Base-by-base conservation (phyloP, 1,284 basidiomycete species). In the Amanita bisporigera region DNA sequence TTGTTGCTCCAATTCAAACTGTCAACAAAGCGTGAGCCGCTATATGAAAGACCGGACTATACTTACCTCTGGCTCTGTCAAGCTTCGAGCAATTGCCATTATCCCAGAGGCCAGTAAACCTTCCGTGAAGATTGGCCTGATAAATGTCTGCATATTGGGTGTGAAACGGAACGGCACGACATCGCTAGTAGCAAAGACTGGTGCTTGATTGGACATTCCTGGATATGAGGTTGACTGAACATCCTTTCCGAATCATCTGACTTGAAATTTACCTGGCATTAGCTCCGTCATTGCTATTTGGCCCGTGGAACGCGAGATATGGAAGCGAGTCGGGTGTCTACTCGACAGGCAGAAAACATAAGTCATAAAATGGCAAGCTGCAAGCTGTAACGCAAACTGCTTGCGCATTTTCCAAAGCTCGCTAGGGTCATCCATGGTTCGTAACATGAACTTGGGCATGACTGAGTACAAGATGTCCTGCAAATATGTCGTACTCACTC, bases 321-420 rank as follows among this genome's bases (percentile, higher is more conserved):
- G 91, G 86, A 98, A 97, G 17, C 97, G 89, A 19, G 88, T 85
- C 0, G 97, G 97, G 7, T 90, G 84, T 52, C 98, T 90, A 74
- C 92, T 93, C 58, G 92, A 92, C 62, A 99, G 86, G 72, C 90
- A 94, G 71, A 98, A 88, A 50, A 94, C 84, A 77, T 94, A 98
- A 10, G 96, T 98, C 86, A 98, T 91, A 85, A 99, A 99, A 74
- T 93, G 93, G 49, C 89, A 90, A 0, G 94, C 87, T 0, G 98
- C 95, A 52, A 95, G 86, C 77, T 99, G 97, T 52, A 93, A 81
- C 12, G 97, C 92, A 79, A 99, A 98, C 79, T 98, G 96, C 83
- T 98, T 99, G 70, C 98, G 90, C 89, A 99, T 95, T 69, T 95
- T 88, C 97, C 97, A 99, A 6, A 99, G 85, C 73, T 98, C 96